These are phyloP conservation scores for Quercus rubra DNA, from an alignment of 306 rosid genomes.

Conservation along the genomic window DNA sequence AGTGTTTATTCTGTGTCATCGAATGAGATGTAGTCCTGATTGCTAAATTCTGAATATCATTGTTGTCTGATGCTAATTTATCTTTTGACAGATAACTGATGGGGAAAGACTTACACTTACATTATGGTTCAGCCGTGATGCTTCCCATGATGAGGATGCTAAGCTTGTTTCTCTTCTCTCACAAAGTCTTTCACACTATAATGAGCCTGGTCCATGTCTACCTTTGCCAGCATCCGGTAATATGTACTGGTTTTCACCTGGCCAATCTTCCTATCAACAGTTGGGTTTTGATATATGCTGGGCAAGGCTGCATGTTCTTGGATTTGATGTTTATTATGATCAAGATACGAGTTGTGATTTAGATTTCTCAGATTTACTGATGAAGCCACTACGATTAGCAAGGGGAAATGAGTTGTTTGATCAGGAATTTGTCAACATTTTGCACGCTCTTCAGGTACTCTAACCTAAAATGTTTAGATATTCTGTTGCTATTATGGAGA, in stretches of 20 bases:
- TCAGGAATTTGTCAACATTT: conserved; percentile 56
- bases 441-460: conserved; percentile 95
- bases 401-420: conserved; percentile 55
- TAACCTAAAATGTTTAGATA: neutral
- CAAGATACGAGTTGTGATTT: conserved; percentile 30
- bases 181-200: conserved; percentile 32
- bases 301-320: conserved; percentile 76
- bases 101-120: conserved; percentile 96
- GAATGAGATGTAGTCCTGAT: too few species aligned
- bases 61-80: conserved; percentile 27
- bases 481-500: neutral
- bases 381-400: conserved; percentile 49
- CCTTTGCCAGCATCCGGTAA: conserved; percentile 76
- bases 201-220: conserved; percentile 35
- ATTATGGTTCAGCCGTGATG: conserved; percentile 87
- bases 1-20: too few species aligned
- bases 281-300: conserved; percentile 77
- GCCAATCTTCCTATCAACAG: conserved; percentile 39
- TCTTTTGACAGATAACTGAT: conserved; percentile 55
- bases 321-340: conserved; percentile 52
- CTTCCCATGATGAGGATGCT: conserved; percentile 78
- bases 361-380: conserved; percentile 47
- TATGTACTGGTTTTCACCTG: conserved; percentile 84
- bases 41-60: conserved; percentile 5
- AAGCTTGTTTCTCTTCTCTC: conserved; percentile 75